A percentile compares a stretch with the other conserved stretches of the same genome.
phyloP scores from a whole-genome alignment of 345 rosid genomes.

The Ceriops decandra region DNA sequence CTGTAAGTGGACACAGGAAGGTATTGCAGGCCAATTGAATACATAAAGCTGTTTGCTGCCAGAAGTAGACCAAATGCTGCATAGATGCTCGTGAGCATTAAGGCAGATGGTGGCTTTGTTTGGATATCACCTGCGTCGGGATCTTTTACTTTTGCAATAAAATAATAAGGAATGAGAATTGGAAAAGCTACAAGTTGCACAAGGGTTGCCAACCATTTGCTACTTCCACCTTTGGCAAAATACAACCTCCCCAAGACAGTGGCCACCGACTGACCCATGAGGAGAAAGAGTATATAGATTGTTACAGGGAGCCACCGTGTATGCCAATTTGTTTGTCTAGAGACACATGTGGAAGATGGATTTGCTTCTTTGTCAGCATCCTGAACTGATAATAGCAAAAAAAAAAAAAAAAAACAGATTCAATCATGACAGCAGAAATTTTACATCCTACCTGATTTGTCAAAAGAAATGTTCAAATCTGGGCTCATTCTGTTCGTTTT shows the following conservation, averaged over 20 bases:
- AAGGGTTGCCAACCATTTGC: conserved; percentile 49
- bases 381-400: too few relatives aligned
- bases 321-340: neutral
- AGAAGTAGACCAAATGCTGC: conserved; percentile 30
- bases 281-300: conserved; percentile 30
- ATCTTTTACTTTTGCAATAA: conserved; percentile 17
- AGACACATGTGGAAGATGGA: neutral
- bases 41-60: conserved; percentile 29
- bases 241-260: conserved; percentile 46
- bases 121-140: conserved; percentile 10
- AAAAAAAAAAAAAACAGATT: too few relatives aligned
- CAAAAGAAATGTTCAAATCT: too few relatives aligned
- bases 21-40: conserved; percentile 45
- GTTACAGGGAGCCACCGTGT: conserved; percentile 39
- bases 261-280: conserved; percentile 39
- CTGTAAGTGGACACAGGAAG: conserved; percentile 54
- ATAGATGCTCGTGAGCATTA: conserved; percentile 30
- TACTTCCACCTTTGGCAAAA: conserved; percentile 45
- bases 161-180: conserved; percentile 43
- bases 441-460: too few relatives aligned
- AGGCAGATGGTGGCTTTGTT: conserved; percentile 17
- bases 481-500: too few relatives aligned
- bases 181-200: conserved; percentile 48
- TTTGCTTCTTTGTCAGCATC: neutral
- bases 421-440: too few relatives aligned